Conservation (phyloP, 805 yeast species). For the Kuraishia hungarica region DNA sequence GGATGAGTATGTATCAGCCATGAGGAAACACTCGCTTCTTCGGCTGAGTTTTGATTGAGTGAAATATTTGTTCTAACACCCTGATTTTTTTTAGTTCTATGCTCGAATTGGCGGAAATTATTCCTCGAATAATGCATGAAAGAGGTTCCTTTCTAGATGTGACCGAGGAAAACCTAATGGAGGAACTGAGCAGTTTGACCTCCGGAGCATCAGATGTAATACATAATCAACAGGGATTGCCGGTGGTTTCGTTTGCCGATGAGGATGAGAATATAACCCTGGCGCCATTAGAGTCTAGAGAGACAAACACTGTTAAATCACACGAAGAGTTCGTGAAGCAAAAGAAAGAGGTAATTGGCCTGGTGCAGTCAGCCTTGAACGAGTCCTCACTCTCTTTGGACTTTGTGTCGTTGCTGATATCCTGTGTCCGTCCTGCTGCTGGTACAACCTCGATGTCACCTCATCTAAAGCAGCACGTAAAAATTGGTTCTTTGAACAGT, state of each 20-base stretch:
- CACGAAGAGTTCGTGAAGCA: conserved; percentile 36
- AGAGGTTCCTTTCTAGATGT: conserved; percentile 51
- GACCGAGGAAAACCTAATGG: conserved; percentile 43
- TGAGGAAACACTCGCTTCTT: neutral
- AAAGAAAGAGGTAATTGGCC: conserved; percentile 43
- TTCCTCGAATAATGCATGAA: conserved; percentile 51
- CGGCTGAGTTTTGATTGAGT: neutral
- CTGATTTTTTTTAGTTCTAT: neutral
- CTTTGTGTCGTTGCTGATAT: conserved; percentile 73
- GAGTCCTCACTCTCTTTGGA: conserved; percentile 86
- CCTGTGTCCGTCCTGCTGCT: conserved; percentile 76
- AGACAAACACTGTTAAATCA: conserved; percentile 10
- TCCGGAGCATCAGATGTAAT: neutral
- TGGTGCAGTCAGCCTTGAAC: conserved; percentile 64
- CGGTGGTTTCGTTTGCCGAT: conserved; percentile 10
- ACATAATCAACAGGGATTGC: neutral
- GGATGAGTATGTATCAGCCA: conserved; percentile 7
- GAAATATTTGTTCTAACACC: neutral
- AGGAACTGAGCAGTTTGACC: conserved; percentile 28
- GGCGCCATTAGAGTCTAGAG: conserved; percentile 5
- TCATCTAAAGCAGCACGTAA: conserved; percentile 62
- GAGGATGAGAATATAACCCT: conserved; percentile 9
- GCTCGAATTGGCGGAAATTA: conserved; percentile 42
- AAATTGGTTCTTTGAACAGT: conserved; percentile 64
- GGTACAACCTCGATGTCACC: conserved; percentile 87